Evolutionary conservation across 2,329 filamentous ascomycete species (phyloP), one percentile per base, ranked within the genome.

Genomic region (Dactylellina leptospora): DNA sequence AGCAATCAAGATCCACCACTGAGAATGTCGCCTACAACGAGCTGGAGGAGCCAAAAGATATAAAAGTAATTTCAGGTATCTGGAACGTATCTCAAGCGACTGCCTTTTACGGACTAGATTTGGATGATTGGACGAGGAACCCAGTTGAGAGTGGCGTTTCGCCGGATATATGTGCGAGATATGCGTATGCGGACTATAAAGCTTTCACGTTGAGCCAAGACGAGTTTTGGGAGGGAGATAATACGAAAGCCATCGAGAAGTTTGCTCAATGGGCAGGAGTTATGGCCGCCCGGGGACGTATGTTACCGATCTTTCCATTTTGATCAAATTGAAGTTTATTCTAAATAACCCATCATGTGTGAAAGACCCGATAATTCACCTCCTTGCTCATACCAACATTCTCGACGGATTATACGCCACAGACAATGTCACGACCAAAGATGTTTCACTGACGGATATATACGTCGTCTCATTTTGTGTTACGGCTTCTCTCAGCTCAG

Each of bases 141-240:
- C 64, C 64, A 13, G 56, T 70, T 18, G 51, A 25, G 1, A 16
- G 40, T 10, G 22, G 13, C 2, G 30, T 28, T 11, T 20, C 42
- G 27, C 11, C 44, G 1, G 27, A 47, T 8, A 8, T 50, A 0
- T 51, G 51, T 27, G 58, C 58, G 3, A 33, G 28, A 44, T 71
- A 71, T 25, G 66, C 59, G n/a, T 53, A 27, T 25, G 58, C 58
- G 9, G 66, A 71, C 27, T 58, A 63, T 20, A 56, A 36, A 27
- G 51, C 42, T 13, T 56, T 55, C 4, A 62, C 33, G 4, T 4
- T 62, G 16, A 10, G 28, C 10, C 18, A 23, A 8, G n/a, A 42
- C 3, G 6, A n/a, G 44, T 25, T 47, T n/a, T 18, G n/a, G 23
- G 20, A 27, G 8, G 11, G 25, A 16, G 40, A 36, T 23, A 16